A percentile compares a stretch with the other conserved stretches of the same genome.
Evolutionary conservation across 805 yeast species (phyloP).

Genomic region (Candida krabiensis): DNA sequence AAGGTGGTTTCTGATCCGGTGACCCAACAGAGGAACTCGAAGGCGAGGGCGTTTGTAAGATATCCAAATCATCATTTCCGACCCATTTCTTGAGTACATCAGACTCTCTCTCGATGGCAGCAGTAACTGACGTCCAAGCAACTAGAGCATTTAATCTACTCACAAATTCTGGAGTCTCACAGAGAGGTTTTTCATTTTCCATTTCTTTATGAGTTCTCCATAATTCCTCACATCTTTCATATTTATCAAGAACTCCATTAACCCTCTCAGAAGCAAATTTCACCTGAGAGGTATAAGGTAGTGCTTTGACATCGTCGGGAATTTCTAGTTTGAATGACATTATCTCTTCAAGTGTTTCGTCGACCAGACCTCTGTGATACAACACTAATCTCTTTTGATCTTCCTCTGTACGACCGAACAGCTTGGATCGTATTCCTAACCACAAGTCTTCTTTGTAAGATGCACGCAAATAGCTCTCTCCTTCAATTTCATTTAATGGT

Average conservation of each 20-base stretch:
- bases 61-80: conserved; percentile 77
- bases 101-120: conserved; percentile 63
- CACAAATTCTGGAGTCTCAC: conserved; percentile 62
- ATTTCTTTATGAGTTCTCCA: conserved; percentile 82
- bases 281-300: conserved; percentile 25
- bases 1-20: neutral
- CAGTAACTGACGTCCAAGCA: conserved; percentile 80
- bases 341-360: conserved; percentile 68
- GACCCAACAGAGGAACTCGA: conserved; percentile 13
- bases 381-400: conserved; percentile 72
- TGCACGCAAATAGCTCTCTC: conserved; percentile 51
- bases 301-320: conserved; percentile 26
- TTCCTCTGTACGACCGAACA: conserved; percentile 74
- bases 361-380: conserved; percentile 71
- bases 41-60: conserved; percentile 36
- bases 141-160: conserved; percentile 71
- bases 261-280: conserved; percentile 50
- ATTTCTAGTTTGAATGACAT: conserved; percentile 59
- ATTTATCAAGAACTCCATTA: conserved; percentile 53
- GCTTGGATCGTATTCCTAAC: conserved; percentile 83
- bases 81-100: conserved; percentile 72
- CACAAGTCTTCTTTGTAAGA: conserved; percentile 73
- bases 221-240: conserved; percentile 65
- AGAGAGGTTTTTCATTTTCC: conserved; percentile 73
- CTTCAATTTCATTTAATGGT: conserved; percentile 40